These are phyloP conservation scores for Glarea lozoyensis DNA, from an alignment of 495 filamentous ascomycete genomes.

Conservation along the genomic window DNA sequence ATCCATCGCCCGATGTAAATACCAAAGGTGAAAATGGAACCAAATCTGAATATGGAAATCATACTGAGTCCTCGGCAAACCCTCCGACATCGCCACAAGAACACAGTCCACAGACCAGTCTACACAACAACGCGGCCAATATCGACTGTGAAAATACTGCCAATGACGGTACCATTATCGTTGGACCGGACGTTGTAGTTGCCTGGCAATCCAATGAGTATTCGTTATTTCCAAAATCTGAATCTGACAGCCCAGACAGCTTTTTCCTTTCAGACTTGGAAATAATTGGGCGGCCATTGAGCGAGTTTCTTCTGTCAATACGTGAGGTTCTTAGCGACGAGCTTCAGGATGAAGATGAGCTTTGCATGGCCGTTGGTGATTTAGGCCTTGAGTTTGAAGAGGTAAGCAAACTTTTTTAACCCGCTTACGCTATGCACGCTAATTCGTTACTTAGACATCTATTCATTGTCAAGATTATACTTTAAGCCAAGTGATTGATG, in stretches of 20 bases:
- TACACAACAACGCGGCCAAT: too few species aligned
- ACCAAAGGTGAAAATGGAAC: too few species aligned
- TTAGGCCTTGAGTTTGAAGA: conserved; percentile 65
- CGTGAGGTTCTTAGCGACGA: conserved; percentile 59
- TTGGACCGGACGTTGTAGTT: conserved; percentile 42
- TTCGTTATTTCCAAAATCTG: conserved; percentile 57
- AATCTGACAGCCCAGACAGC: conserved; percentile 55
- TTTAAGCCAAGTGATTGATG: conserved; percentile 47
- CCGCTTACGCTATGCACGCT: conserved; percentile 2
- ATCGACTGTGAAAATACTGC: background rate
- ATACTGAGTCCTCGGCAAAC: too few species aligned
- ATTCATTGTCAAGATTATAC: conserved; percentile 23
- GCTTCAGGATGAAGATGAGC: conserved; percentile 55
- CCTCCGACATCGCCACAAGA: too few species aligned
- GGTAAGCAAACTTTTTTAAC: conserved; percentile 35
- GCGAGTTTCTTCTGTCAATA: conserved; percentile 52
- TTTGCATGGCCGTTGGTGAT: conserved; percentile 57
- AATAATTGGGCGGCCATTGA: conserved; percentile 47
- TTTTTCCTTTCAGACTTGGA: conserved; percentile 66
- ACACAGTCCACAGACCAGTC: too few species aligned
- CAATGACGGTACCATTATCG: background rate
- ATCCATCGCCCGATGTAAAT: too few species aligned
- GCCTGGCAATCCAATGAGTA: conserved; percentile 60
- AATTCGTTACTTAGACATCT: conserved; percentile 23
- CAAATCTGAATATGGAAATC: too few species aligned